These are phyloP conservation scores for Leccinum disarticulatum DNA, from an alignment of 768 basidiomycete species.

Conservation along the genomic window DNA sequence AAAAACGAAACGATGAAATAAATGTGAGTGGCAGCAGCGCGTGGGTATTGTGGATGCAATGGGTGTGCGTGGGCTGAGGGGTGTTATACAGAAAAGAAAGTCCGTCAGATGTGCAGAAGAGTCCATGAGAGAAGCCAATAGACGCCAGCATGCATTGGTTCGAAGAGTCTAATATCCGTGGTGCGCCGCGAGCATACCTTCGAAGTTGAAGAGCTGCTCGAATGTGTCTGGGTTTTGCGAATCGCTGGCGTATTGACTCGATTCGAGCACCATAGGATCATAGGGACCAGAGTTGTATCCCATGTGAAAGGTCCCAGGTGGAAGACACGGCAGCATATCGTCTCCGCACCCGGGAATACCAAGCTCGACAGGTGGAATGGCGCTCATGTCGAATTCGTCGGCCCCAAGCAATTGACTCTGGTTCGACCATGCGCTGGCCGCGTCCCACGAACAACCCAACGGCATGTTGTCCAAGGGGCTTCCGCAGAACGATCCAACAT, in stretches of 20 bases:
- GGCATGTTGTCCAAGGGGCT: constrained; percentile 25
- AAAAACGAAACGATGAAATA: constrained; percentile 1
- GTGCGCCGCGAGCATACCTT: constrained; percentile 33
- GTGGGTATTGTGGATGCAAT: constrained; percentile 31
- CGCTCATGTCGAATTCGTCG: constrained; percentile 66
- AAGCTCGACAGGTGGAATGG: constrained; percentile 66
- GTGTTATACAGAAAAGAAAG: constrained; percentile 33
- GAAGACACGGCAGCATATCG: constrained; percentile 15
- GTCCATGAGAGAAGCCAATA: constrained; percentile 32
- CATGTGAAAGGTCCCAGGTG: constrained; percentile 17
- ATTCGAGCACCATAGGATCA: constrained; percentile 30
- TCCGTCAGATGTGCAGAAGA: constrained; percentile 25
- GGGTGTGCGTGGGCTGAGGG: constrained; percentile 16
- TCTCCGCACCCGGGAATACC: constrained; percentile 49
- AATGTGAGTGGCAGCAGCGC: constrained; percentile 30
- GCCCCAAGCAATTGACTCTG: constrained; percentile 42
- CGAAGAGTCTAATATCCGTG: constrained; percentile 32
- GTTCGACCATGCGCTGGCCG: constrained; percentile 34
- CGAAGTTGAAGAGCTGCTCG: constrained; percentile 38
- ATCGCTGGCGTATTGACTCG: constrained; percentile 31
- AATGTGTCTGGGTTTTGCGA: constrained; percentile 36
- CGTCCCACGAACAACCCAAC: constrained; percentile 35
- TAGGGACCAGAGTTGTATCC: constrained; percentile 25
- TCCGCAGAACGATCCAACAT: constrained; percentile 19
- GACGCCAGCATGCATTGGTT: constrained; percentile 38